Percentiles rank a stretch among this genome's conserved stretches.
These are phyloP conservation scores for Escovopsis weberi DNA, from an alignment of 2,329 filamentous ascomycete genomes.

Conservation along the genomic window DNA sequence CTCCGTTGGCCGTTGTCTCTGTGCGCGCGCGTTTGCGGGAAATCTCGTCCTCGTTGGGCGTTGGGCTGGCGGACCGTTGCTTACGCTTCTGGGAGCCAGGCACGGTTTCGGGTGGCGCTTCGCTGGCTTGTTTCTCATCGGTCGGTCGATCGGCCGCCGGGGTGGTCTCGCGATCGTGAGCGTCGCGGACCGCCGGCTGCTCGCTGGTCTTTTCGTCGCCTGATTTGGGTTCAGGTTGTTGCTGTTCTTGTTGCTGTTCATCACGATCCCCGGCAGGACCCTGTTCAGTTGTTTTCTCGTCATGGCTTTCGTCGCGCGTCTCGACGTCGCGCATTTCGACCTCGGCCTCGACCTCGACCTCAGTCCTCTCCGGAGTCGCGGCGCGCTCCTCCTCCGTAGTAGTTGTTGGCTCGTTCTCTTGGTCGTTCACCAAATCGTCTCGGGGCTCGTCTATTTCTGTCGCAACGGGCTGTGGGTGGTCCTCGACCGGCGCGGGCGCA, in stretches of 20 bases:
- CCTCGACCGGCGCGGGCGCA: neutral
- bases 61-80: conserved; percentile 48
- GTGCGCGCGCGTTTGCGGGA: conserved; percentile 41
- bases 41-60: conserved; percentile 36
- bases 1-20: conserved; percentile 10
- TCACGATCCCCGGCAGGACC: too few relatives aligned
- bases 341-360: conserved; percentile 1
- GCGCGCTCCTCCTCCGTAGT: conserved; percentile 5
- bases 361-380: conserved; percentile 8
- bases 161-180: neutral
- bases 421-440: conserved; percentile 1
- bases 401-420: conserved; percentile 6
- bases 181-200: neutral
- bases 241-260: neutral
- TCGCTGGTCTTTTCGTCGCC: neutral
- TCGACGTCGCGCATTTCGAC: neutral
- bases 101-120: conserved; percentile 1
- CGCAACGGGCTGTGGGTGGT: neutral
- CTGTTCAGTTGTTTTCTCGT: too few relatives aligned
- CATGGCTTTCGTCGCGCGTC: too few relatives aligned
- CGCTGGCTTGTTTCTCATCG: conserved; percentile 4
- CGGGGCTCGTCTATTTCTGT: neutral
- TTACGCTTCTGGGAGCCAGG: conserved; percentile 49
- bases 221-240: conserved; percentile 2
- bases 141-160: conserved; percentile 2